Percentiles rank a stretch among this genome's conserved stretches.
Conservation (phyloP, 495 filamentous ascomycete species). For the Talaromyces stipitatus region DNA sequence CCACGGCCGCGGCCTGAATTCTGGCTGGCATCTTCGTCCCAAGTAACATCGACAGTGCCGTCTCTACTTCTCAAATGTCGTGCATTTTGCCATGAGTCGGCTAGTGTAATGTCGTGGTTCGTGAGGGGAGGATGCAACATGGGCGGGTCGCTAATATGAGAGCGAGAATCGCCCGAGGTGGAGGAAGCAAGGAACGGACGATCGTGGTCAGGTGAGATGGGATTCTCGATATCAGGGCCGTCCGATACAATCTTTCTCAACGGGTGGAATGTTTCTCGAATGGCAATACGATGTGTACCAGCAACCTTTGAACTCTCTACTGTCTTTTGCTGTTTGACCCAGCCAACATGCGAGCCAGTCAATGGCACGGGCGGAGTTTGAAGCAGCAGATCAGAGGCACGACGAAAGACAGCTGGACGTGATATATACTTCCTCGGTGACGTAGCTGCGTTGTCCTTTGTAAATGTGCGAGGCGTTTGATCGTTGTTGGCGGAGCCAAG, state of each 20-base stretch:
- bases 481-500: background rate
- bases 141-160: background rate
- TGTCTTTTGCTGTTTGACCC: slow-evolving; percentile 18
- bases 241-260: slow-evolving; percentile 5
- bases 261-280: slow-evolving; percentile 5
- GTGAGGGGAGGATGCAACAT: slow-evolving; percentile 6
- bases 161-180: background rate
- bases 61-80: slow-evolving; percentile 6
- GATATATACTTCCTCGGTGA: slow-evolving; percentile 33
- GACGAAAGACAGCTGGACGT: slow-evolving; percentile 14
- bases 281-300: slow-evolving; percentile 3
- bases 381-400: slow-evolving; percentile 18
- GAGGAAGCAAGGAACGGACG: slow-evolving; percentile 1
- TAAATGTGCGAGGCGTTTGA: background rate
- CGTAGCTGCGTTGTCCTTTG: slow-evolving; percentile 21
- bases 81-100: slow-evolving; percentile 3
- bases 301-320: slow-evolving; percentile 8
- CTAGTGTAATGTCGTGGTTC: slow-evolving; percentile 2
- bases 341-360: slow-evolving; percentile 19
- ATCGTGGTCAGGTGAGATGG: background rate
- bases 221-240: background rate
- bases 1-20: slow-evolving; percentile 37
- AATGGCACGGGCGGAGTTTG: slow-evolving; percentile 21
- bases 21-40: slow-evolving; percentile 19
- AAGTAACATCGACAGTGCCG: slow-evolving; percentile 2